Percentiles rank a stretch among this genome's conserved stretches.
Evolutionary conservation across 345 rosid genomes (phyloP).

Genomic region (Bruguiera sexangula): DNA sequence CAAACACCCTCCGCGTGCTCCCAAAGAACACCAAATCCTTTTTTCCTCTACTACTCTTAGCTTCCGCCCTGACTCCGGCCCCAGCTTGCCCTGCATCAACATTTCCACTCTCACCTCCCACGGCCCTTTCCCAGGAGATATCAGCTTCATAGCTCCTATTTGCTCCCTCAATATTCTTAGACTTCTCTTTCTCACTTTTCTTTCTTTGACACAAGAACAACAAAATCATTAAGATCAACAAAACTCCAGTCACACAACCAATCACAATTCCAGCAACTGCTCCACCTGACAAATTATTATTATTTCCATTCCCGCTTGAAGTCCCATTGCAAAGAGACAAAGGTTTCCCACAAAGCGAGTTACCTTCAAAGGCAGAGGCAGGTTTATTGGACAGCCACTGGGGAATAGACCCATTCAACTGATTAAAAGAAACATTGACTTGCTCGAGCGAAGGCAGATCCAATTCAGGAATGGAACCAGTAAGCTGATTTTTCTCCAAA

Average conservation of each 20-base stretch:
- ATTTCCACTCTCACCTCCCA: constrained; percentile 2
- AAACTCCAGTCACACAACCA: constrained; percentile 33
- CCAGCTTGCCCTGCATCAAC: background rate
- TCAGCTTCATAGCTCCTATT: constrained; percentile 15
- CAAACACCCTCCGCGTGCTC: constrained; percentile 22
- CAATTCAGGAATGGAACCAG: constrained; percentile 37
- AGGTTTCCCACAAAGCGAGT: constrained; percentile 42
- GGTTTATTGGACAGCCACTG: constrained; percentile 20
- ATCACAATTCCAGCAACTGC: constrained; percentile 46
- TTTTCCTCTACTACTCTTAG: constrained; percentile 19
- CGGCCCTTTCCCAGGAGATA: constrained; percentile 20
- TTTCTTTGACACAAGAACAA: constrained; percentile 33
- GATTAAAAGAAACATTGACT: constrained; percentile 45
- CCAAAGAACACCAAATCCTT: constrained; percentile 41
- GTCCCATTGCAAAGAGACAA: constrained; percentile 33
- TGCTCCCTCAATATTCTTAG: constrained; percentile 12
- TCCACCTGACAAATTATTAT: constrained; percentile 34
- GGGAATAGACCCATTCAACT: constrained; percentile 37
- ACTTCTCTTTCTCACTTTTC: constrained; percentile 14
- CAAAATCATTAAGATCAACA: constrained; percentile 34
- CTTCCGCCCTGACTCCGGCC: constrained; percentile 12
- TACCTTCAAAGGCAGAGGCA: constrained; percentile 28
- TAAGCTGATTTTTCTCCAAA: constrained; percentile 36
- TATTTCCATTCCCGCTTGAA: background rate
- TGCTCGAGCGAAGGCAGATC: constrained; percentile 25